Evolutionary conservation across 805 yeast species (phyloP).

Genomic region (Spathaspora sp.): DNA sequence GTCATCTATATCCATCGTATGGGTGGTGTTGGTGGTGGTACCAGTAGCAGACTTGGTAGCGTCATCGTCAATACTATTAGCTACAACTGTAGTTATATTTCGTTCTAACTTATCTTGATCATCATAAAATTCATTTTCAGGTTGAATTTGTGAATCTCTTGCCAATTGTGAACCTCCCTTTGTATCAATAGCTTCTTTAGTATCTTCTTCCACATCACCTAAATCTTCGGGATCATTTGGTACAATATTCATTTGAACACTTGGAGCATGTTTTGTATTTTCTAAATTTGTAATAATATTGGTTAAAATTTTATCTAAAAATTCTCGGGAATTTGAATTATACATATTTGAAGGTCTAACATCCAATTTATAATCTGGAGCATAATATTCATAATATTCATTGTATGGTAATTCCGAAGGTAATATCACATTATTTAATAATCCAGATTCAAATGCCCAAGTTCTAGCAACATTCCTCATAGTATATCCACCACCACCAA

Average conservation of each 20-base stretch:
- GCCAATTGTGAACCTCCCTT: slow-evolving; percentile 89
- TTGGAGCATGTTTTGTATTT: slow-evolving; percentile 93
- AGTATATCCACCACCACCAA: slow-evolving; percentile 99
- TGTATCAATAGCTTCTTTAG: slow-evolving; percentile 74
- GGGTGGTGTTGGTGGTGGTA: not conserved
- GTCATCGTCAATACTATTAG: not conserved
- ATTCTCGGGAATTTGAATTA: slow-evolving; percentile 92
- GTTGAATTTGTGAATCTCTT: slow-evolving; percentile 68
- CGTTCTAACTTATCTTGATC: slow-evolving; percentile 48
- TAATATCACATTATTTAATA: slow-evolving; percentile 74
- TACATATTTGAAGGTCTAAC: slow-evolving; percentile 96
- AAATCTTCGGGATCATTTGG: slow-evolving; percentile 86
- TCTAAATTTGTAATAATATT: slow-evolving; percentile 77
- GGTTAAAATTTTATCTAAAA: slow-evolving; percentile 76
- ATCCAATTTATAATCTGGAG: slow-evolving; percentile 93
- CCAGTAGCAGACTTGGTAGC: not conserved
- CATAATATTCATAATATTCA: slow-evolving; percentile 95
- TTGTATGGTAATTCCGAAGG: slow-evolving; percentile 85
- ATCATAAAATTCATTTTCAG: slow-evolving; percentile 76
- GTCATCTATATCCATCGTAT: not conserved
- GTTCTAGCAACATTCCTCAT: slow-evolving; percentile 94
- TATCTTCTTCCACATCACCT: slow-evolving; percentile 86
- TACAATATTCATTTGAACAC: slow-evolving; percentile 87
- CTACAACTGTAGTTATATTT: slow-evolving; percentile 13
- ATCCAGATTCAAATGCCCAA: slow-evolving; percentile 92